Evolutionary conservation across 352 stramenopile genomes (phyloP).

Genomic region (Globisporangium apiculatum): DNA sequence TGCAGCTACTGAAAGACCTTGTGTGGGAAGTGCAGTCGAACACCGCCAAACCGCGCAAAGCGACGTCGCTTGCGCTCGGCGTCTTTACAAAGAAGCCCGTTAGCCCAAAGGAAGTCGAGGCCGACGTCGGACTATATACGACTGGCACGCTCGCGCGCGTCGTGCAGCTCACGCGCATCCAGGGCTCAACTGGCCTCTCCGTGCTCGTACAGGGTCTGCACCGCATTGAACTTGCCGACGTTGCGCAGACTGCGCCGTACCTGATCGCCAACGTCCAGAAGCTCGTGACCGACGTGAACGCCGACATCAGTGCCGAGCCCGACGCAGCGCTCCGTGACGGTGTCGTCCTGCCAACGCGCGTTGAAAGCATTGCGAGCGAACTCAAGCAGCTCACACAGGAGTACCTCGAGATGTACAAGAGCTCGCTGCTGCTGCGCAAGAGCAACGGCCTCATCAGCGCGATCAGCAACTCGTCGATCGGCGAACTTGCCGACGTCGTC

Average conservation of each 20-base stretch:
- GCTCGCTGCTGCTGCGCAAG: conserved; percentile 41
- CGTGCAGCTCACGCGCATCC: conserved; percentile 66
- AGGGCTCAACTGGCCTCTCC: conserved; percentile 43
- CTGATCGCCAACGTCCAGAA: conserved; percentile 42
- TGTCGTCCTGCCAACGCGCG: conserved; percentile 10
- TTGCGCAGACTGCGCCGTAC: conserved; percentile 50
- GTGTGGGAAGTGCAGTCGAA: conserved; percentile 59
- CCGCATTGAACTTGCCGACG: conserved; percentile 38
- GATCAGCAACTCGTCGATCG: conserved; percentile 50
- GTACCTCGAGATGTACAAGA: conserved; percentile 61
- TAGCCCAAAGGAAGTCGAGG: conserved; percentile 9
- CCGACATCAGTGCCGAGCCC: background rate
- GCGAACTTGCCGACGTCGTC: conserved; percentile 60
- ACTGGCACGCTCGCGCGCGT: conserved; percentile 63
- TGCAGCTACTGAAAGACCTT: conserved; percentile 74
- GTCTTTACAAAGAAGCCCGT: conserved; percentile 47
- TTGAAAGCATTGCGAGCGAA: conserved; percentile 30
- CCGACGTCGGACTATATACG: conserved; percentile 35
- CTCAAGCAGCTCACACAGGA: conserved; percentile 66
- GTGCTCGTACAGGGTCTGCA: conserved; percentile 63
- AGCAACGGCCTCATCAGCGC: conserved; percentile 55
- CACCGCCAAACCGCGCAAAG: conserved; percentile 28
- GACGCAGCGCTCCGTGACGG: conserved; percentile 6
- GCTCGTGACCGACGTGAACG: conserved; percentile 11
- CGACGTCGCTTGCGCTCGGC: conserved; percentile 41